Base-by-base conservation (phyloP, 441 rosid species). In the Populus tomentosa region DNA sequence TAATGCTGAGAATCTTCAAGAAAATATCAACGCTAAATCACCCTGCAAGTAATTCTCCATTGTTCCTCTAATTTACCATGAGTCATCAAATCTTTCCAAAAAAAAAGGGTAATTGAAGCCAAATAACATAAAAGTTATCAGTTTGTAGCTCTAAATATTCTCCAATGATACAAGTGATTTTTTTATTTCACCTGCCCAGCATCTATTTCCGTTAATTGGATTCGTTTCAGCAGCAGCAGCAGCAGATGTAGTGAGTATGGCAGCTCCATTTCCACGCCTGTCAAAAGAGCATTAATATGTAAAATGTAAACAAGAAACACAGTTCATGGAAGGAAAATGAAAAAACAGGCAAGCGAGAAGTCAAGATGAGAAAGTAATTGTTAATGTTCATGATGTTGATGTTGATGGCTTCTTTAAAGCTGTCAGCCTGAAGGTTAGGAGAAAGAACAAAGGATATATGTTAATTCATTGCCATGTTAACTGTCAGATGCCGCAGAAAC, bases 241-340 rank as follows among this genome's bases (percentile, higher is more conserved):
- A 26, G 96, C 97, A 6, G 97, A 94, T 72, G 97, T 36, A 6
- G 98, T 94, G 85, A 92, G 92, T 59, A 94, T 85, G 21, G 97
- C 85, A 82, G 97, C 98, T 83, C 98, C 98, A 69, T 92, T 91
- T 9, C 97, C 95, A 56, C 90, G 92, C 76, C 98, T 94, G 87
- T 80, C 73, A 40, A 56, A 73, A 6, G 50, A 42, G 36, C 3
- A 23, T 67, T 70, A 72, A 62, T 9, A 24, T 33, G 7, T 33
- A 65, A 28, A n/a, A 59, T 2, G 53, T 70, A 28, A 73, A 71
- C 33, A 18, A 70, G 26, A 75, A 20, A 6, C 4, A 42, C 4
- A 42, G 56, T 3, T 23, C 59, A 35, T 11, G 21, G 33, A 53
- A 40, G 61, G 36, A 33, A 69, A 64, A 74, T 11, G 28, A 62